phyloP scores from a whole-genome alignment of 768 basidiomycete species.

The Galerina marginata region DNA sequence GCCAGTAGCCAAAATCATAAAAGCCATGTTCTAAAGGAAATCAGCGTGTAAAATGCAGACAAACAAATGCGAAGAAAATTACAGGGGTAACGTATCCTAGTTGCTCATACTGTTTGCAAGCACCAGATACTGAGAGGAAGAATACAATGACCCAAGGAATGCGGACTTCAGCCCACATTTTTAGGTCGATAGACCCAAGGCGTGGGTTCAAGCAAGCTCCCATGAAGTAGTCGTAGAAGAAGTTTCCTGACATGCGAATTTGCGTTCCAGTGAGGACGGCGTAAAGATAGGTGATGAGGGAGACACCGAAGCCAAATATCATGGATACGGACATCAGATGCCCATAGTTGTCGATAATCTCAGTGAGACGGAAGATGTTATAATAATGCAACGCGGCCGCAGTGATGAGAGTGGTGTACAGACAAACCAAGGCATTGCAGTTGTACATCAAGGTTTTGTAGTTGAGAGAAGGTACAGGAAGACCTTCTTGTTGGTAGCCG shows the following conservation, averaged over 20 bases:
- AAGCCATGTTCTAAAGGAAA: slow-evolving; percentile 81
- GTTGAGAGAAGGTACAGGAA: slow-evolving; percentile 92
- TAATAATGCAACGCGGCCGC: slow-evolving; percentile 78
- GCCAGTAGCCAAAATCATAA: slow-evolving; percentile 95
- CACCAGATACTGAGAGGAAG: slow-evolving; percentile 89
- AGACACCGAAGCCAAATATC: slow-evolving; percentile 86
- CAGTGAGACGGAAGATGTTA: slow-evolving; percentile 86
- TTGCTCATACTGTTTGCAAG: slow-evolving; percentile 93
- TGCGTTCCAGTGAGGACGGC: slow-evolving; percentile 79
- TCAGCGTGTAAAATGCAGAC: background rate
- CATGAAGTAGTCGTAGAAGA: slow-evolving; percentile 97
- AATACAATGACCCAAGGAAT: slow-evolving; percentile 98
- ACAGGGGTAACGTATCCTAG: slow-evolving; percentile 93
- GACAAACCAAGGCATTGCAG: slow-evolving; percentile 89
- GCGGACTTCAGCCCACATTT: slow-evolving; percentile 98
- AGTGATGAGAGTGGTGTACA: slow-evolving; percentile 83
- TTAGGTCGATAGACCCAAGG: slow-evolving; percentile 89
- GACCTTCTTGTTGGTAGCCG: slow-evolving; percentile 91
- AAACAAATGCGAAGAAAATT: slow-evolving; percentile 30
- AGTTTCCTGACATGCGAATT: slow-evolving; percentile 93
- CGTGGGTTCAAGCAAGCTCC: slow-evolving; percentile 94
- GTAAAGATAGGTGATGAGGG: slow-evolving; percentile 80
- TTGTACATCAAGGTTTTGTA: slow-evolving; percentile 96
- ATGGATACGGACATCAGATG: slow-evolving; percentile 95
- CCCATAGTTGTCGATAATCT: slow-evolving; percentile 96